A percentile compares a stretch with the other conserved stretches of the same genome.
phyloP scores from a whole-genome alignment of 2,329 filamentous ascomycete genomes.

The Cryphonectria parasitica region DNA sequence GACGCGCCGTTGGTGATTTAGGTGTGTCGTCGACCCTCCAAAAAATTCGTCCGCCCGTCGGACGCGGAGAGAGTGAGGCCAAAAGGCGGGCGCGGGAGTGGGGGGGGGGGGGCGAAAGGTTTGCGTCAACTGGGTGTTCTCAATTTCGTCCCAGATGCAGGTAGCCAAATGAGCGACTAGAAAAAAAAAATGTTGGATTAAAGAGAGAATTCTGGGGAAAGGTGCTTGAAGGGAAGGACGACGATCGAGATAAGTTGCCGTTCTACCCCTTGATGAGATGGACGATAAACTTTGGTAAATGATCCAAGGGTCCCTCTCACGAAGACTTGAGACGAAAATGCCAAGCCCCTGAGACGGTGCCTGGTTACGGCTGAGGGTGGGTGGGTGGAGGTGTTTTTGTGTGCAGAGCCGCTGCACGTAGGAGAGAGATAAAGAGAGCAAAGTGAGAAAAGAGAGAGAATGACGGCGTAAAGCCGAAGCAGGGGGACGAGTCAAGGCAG shows the following conservation, averaged over 20 bases:
- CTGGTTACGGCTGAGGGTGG: neutral
- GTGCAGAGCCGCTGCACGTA: neutral
- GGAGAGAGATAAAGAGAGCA: neutral
- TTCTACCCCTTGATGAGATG: neutral
- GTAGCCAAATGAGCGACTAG: neutral
- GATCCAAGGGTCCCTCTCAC: neutral
- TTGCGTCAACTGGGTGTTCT: neutral
- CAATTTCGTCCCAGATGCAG: neutral
- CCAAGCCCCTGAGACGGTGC: neutral
- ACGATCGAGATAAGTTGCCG: neutral
- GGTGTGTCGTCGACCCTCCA: neutral
- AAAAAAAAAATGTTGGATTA: neutral
- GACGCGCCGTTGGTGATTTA: neutral
- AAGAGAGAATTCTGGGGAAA: neutral
- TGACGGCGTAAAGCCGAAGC: neutral
- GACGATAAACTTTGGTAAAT: neutral
- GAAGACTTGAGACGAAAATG: neutral
- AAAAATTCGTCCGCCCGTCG: slow-evolving; percentile 8
- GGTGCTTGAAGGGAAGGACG: neutral
- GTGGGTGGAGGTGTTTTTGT: neutral
- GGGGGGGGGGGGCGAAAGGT: neutral
- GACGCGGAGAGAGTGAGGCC: neutral
- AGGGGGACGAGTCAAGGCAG: neutral
- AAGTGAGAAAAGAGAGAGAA: too few relatives aligned
- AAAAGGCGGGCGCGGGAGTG: neutral